Percentiles rank a stretch among this genome's conserved stretches.
Evolutionary conservation across 225 moss, liverwort and hornwort species (phyloP).

Genomic region (Climacium dendroides): DNA sequence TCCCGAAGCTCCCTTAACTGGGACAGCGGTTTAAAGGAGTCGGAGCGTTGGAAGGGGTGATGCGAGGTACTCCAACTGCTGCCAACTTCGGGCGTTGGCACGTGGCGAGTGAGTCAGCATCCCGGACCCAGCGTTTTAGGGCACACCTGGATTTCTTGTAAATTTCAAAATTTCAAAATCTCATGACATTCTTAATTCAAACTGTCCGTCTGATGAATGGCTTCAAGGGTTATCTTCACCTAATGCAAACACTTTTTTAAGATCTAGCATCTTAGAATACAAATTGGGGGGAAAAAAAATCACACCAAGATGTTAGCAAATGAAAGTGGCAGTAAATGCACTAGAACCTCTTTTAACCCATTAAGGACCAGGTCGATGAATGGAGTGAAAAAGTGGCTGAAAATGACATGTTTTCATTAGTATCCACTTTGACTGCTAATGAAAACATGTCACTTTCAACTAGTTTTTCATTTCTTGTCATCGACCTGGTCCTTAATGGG

Average conservation of each 20-base stretch:
- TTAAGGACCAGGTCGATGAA: no score
- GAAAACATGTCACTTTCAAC: no score
- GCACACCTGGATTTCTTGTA: not conserved
- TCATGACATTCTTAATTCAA: no score
- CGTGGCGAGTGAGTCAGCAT: not conserved
- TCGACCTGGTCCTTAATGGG: no score
- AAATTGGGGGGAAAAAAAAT: not conserved
- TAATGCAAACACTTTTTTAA: not conserved
- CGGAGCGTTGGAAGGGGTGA: not conserved
- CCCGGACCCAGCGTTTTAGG: not conserved
- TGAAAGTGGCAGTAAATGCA: not conserved
- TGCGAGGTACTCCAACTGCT: not conserved
- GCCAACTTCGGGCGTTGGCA: not conserved
- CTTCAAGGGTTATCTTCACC: not conserved
- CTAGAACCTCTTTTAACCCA: no score
- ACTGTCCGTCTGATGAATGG: not conserved
- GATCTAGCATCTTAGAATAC: accelerated
- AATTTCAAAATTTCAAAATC: not conserved
- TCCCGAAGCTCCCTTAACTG: not conserved
- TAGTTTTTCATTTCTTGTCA: no score
- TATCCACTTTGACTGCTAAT: no score
- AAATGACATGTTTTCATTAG: no score
- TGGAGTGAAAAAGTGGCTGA: no score
- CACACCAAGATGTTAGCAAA: not conserved
- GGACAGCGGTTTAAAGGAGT: not conserved